Percentiles rank a stretch among this genome's conserved stretches.
Conservation (phyloP, 352 stramenopile species). For the Lagenidium giganteum region DNA sequence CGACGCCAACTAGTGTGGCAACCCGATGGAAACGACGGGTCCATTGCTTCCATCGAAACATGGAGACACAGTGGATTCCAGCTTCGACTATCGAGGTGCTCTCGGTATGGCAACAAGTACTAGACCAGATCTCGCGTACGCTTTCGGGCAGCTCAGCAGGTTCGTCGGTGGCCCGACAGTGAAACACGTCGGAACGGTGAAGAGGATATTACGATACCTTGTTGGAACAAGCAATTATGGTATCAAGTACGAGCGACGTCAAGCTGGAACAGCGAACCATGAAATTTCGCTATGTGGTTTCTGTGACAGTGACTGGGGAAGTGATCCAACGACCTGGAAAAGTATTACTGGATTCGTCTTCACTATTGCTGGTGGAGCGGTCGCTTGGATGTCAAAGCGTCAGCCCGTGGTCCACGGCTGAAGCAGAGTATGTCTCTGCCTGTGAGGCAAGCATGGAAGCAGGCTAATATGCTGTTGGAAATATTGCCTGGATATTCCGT, state of each 20-base stretch:
- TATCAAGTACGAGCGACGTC: background rate
- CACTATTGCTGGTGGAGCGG: conserved; percentile 1
- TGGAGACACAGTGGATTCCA: background rate
- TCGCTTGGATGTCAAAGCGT: conserved; percentile 2
- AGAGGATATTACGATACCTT: conserved; percentile 8
- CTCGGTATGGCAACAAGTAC: conserved; percentile 17
- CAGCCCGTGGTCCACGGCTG: conserved; percentile 5
- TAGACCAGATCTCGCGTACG: conserved; percentile 18
- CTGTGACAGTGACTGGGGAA: conserved; percentile 11
- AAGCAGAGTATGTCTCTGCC: conserved; percentile 10
- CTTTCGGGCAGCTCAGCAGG: conserved; percentile 16
- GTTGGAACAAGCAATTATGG: background rate
- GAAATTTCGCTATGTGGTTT: conserved; percentile 1
- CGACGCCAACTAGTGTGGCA: background rate
- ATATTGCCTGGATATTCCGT: background rate
- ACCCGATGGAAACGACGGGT: conserved; percentile 1
- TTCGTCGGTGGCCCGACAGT: conserved; percentile 12
- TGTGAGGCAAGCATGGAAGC: conserved; percentile 13
- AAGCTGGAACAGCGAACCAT: background rate
- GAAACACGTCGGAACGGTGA: conserved; percentile 4
- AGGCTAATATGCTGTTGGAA: conserved; percentile 5
- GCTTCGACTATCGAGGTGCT: conserved; percentile 13
- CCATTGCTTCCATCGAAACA: background rate
- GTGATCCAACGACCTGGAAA: conserved; percentile 1
- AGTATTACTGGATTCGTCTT: conserved; percentile 8